Base-by-base conservation (phyloP, 2,329 filamentous ascomycete species). In the Harringtonia aguacate region DNA sequence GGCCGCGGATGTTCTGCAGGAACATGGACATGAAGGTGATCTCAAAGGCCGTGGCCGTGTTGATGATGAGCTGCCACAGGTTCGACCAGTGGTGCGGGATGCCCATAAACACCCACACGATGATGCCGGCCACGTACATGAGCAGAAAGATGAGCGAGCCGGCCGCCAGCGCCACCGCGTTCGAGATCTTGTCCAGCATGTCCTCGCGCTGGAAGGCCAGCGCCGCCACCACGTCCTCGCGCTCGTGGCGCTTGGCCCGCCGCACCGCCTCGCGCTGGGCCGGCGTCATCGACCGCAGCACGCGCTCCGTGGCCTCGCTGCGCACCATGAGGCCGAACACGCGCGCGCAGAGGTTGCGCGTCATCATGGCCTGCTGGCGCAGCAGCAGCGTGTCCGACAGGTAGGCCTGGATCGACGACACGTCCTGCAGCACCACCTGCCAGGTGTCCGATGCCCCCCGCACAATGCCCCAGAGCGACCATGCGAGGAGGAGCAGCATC, bases 1-100 rank as follows among this genome's bases (percentile, higher is more conserved):
- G 55, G 39, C 61, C 56, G 24, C 59, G 59, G 41, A 65, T 57
- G 48, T 62, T 64, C 49, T 60, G 57, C 24, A 65, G 48, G 50
- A 66, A 65, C 31, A 56, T 53, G 29, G 51, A 60, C 2, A 61
- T 58, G 35, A 68, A 59, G 3, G 63, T 61, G 46, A 69, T 61
- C 36, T 61, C 52, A 22, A 65, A 58, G 0, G 66, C 65, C 0
- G 64, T 65, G 10, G 63, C 60, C 2, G 65, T 64, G 55, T 68
- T 65, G 53, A 66, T 61, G 49, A 63, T 61, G 5, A 64, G 53
- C 50, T 63, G 61, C 61, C 61, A 64, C 13, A 51, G 50, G 49
- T 62, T 53, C 31, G 53, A 56, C 48, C 56, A 64, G 18, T 53
- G 30, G 30, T 50, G 49, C 8, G 46, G 48, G 3, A 52, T 48